A percentile compares a stretch with the other conserved stretches of the same genome.
Conservation (phyloP, 805 yeast genomes). For the Zygotorulaspora sp. region DNA sequence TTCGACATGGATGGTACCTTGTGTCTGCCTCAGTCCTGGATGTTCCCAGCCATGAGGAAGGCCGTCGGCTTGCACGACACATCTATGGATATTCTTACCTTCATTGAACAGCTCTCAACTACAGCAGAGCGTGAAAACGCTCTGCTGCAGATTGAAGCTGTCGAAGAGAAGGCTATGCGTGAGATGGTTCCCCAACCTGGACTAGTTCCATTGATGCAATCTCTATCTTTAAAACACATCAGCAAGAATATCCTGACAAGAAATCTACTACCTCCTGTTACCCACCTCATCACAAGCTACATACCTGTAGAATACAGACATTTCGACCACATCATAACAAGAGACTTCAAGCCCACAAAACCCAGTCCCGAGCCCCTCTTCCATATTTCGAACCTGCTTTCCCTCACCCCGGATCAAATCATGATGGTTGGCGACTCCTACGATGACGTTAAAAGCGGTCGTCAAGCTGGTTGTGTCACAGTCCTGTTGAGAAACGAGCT, state of each 20-base stretch:
- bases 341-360: slow-evolving; percentile 64
- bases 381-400: slow-evolving; percentile 51
- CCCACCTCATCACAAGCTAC: slow-evolving; percentile 44
- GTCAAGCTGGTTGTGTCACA: slow-evolving; percentile 57
- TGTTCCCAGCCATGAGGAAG: slow-evolving; percentile 55
- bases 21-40: slow-evolving; percentile 59
- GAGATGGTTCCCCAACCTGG: slow-evolving; percentile 52
- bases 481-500: slow-evolving; percentile 49
- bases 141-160: slow-evolving; percentile 41
- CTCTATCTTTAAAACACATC: slow-evolving; percentile 31
- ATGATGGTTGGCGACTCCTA: slow-evolving; percentile 72
- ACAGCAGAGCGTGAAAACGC: slow-evolving; percentile 41
- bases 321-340: slow-evolving; percentile 54
- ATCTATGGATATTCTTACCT: slow-evolving; percentile 49
- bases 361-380: slow-evolving; percentile 62
- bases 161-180: slow-evolving; percentile 61
- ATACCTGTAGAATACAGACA: slow-evolving; percentile 36
- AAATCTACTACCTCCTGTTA: slow-evolving; percentile 51
- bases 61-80: slow-evolving; percentile 47
- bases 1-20: slow-evolving; percentile 83
- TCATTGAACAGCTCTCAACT: slow-evolving; percentile 42
- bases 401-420: slow-evolving; percentile 41
- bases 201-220: slow-evolving; percentile 39
- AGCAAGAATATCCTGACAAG: slow-evolving; percentile 60
- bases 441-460: slow-evolving; percentile 65